Base-by-base conservation (phyloP, 2,329 filamentous ascomycete genomes). In the Paraphoma sp. region DNA sequence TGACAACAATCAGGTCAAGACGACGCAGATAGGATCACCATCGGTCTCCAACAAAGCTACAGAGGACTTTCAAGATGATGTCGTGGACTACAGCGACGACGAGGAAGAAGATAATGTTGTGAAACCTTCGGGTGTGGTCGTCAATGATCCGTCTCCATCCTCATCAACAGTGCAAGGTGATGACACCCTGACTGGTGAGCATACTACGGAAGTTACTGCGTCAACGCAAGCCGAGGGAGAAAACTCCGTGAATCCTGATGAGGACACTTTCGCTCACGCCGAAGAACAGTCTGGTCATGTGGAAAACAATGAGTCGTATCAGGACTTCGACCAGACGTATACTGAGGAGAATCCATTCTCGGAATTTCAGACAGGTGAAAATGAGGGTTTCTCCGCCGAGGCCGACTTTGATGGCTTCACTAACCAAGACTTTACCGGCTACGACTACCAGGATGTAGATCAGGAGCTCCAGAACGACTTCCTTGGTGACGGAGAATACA, bases 1-100 rank as follows among this genome's bases (percentile, higher is more conserved):
- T 18, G 40, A 51, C 31, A 5, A 6, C 14, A 29, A 5, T 23
- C 16, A 36, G 10, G 29, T n/a, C 14, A 16, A 43, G 47, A 28
- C 31, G 11, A 17, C 6, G 36, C 44, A 23, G 8, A 14, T 40
- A 18, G 28, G 30, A 51, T 47, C n/a, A 16, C 40, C 33, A 10
- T 36, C 33, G 33, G 33, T 6, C 9, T 36, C 33, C 33, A 36
- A 36, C 10, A 10, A 36, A 36, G 10, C 9, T 2, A 7, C 33
- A 14, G 33, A 36, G 33, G 10, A 36, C 10, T 10, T 36, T 10
- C 10, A 36, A 10, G 33, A 36, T 14, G 79, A 82, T 60, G 56
- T 79, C n/a, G 76, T 82, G 63, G 81, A 82, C 56, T 85, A 83
- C 64, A 81, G 81, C 23, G 82, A 85, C 54, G 79, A 75, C n/a